phyloP scores from a whole-genome alignment of 2,329 filamentous ascomycete genomes.

The Didymella arachidicola region DNA sequence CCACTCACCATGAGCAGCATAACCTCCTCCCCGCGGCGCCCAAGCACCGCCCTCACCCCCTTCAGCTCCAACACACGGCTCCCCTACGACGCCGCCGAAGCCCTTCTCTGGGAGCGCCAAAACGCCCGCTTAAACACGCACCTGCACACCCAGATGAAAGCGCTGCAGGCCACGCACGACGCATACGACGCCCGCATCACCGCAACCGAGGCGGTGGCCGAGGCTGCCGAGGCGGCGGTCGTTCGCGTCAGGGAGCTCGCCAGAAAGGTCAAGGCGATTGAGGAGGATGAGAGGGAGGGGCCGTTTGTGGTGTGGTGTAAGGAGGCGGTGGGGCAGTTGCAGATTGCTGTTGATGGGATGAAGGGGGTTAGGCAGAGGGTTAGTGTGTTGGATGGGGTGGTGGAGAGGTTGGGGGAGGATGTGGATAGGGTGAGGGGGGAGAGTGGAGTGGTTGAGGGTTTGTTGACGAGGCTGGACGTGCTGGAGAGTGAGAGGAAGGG shows the following conservation, averaged over 20 bases:
- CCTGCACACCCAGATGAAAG: constrained; percentile 47
- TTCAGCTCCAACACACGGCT: constrained; percentile 21
- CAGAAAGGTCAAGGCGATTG: constrained; percentile 33
- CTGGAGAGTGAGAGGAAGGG: constrained; percentile 22
- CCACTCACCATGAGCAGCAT: constrained; percentile 17
- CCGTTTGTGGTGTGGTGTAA: constrained; percentile 31
- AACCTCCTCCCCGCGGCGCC: constrained; percentile 18
- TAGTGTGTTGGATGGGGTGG: constrained; percentile 21
- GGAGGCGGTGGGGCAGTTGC: constrained; percentile 24
- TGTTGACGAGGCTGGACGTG: constrained; percentile 24
- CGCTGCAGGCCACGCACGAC: constrained; percentile 41
- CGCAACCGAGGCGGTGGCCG: constrained; percentile 29
- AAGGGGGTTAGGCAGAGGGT: constrained; percentile 31
- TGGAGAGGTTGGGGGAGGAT: constrained; percentile 18
- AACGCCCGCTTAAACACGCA: constrained; percentile 49
- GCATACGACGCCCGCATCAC: constrained; percentile 33
- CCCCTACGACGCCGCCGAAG: constrained; percentile 32
- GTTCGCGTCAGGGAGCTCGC: constrained; percentile 27
- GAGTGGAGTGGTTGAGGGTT: constrained; percentile 3
- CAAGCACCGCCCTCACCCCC: constrained; percentile 19
- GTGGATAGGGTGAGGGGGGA: constrained; percentile 21
- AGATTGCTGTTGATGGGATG: constrained; percentile 26
- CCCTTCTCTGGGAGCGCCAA: constrained; percentile 53
- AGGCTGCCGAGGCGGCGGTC: constrained; percentile 27
- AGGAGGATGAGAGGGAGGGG: constrained; percentile 33